phyloP scores from a whole-genome alignment of 106 monocot species.

The Gastrodia elata region DNA sequence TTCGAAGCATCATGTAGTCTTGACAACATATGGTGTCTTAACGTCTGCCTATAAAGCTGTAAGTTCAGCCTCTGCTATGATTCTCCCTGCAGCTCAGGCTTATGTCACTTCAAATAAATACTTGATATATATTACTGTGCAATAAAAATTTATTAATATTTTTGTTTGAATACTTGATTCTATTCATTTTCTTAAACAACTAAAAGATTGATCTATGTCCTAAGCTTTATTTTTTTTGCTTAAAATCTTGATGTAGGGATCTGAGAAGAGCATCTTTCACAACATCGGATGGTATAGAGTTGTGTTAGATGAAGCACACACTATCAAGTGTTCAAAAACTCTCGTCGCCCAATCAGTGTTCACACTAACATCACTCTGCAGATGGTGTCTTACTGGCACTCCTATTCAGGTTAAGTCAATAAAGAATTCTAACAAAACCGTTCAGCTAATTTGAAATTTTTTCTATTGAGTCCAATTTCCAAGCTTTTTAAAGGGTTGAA shows the following conservation, averaged over 20 bases:
- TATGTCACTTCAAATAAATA: no score
- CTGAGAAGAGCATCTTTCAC: constrained; percentile 56
- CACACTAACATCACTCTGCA: constrained; percentile 47
- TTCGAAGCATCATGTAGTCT: constrained; percentile 53
- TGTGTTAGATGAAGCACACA: constrained; percentile 87
- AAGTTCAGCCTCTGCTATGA: neutral
- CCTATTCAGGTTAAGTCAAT: constrained; percentile 82
- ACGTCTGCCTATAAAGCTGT: constrained; percentile 45
- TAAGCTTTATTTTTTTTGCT: neutral
- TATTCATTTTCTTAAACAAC: no score
- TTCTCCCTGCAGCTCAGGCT: neutral
- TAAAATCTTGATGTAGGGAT: constrained; percentile 10
- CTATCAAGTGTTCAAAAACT: constrained; percentile 68
- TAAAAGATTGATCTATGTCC: neutral
- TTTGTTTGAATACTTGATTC: no score
- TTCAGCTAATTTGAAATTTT: neutral
- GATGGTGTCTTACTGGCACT: constrained; percentile 91
- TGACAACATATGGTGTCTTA: constrained; percentile 85
- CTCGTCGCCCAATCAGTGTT: constrained; percentile 62
- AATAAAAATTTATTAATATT: neutral
- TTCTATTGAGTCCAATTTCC: no score
- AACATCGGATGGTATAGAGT: constrained; percentile 70
- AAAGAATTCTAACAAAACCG: neutral
- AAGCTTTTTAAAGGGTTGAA: neutral
- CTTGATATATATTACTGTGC: neutral